These are phyloP conservation scores for Arctostaphylos glauca DNA, from an alignment of 148 eudicot genomes.

Conservation along the genomic window DNA sequence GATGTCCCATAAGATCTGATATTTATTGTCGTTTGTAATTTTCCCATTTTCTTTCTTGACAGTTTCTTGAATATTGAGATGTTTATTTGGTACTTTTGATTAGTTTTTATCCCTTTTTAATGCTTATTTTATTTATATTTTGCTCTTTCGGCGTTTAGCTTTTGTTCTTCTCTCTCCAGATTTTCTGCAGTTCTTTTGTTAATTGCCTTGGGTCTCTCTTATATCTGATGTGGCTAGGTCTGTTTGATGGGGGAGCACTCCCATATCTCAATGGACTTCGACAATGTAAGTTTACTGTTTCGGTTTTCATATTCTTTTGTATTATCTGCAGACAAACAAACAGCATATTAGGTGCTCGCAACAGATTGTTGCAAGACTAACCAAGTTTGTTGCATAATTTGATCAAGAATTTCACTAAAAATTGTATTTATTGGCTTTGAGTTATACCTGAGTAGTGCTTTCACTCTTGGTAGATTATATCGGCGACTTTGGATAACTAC, in stretches of 20 bases:
- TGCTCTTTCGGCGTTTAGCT: neutral
- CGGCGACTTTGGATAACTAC: conserved; percentile 78
- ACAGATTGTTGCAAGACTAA: neutral
- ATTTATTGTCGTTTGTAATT: neutral
- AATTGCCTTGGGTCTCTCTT: neutral
- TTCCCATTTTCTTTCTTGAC: neutral
- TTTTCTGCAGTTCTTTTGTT: neutral
- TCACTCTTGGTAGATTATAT: conserved; percentile 51
- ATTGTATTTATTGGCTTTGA: conserved; percentile 10
- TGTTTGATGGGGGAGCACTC: conserved; percentile 81
- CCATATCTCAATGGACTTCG: conserved; percentile 81
- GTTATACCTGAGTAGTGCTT: conserved; percentile 9
- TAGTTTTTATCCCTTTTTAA: neutral
- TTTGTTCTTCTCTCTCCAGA: neutral
- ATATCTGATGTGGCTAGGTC: conserved; percentile 38
- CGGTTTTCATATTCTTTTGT: conserved; percentile 1
- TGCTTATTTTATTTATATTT: neutral
- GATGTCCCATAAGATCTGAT: neutral
- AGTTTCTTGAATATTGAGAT: conserved; percentile 2
- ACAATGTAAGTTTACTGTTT: conserved; percentile 49
- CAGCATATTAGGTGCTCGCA: neutral
- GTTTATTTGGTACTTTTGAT: neutral
- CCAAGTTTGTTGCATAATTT: conserved; percentile 1
- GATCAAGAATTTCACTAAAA: conserved; percentile 6
- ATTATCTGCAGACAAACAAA: neutral